Percentiles rank a stretch among this genome's conserved stretches.
These are phyloP conservation scores for Saccharomycopsis hybrid DNA, from an alignment of 1,139 yeast genomes.

Conservation along the genomic window DNA sequence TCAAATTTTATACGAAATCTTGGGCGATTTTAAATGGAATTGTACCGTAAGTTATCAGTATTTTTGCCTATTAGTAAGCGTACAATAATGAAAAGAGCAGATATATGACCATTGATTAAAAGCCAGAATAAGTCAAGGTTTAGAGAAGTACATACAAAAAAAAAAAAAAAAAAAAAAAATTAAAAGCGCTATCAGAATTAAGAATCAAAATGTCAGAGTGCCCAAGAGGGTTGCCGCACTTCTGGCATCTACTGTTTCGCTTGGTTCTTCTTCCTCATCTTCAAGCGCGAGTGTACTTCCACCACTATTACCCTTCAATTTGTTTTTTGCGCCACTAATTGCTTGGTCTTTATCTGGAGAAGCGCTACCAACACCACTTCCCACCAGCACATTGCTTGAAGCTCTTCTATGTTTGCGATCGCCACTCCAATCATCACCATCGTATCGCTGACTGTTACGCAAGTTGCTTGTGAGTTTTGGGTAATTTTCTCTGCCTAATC, in stretches of 20 bases:
- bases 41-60: too few relatives aligned
- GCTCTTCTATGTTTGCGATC: conserved; percentile 36
- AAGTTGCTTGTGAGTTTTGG: conserved; percentile 31
- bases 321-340: conserved; percentile 18
- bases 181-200: too few relatives aligned
- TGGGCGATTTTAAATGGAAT: too few relatives aligned
- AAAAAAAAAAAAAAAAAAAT: too few relatives aligned
- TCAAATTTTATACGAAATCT: too few relatives aligned
- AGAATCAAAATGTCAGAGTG: conserved; percentile 55
- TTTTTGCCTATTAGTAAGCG: too few relatives aligned
- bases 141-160: too few relatives aligned
- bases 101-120: too few relatives aligned
- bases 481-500: conserved; percentile 71
- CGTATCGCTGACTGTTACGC: conserved; percentile 41
- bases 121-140: too few relatives aligned
- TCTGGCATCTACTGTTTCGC: conserved; percentile 58
- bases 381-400: conserved; percentile 20
- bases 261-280: conserved; percentile 32
- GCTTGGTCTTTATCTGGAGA: conserved; percentile 12
- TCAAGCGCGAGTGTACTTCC: conserved; percentile 21
- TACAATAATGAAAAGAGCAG: too few relatives aligned
- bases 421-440: conserved; percentile 59
- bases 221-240: conserved; percentile 79
- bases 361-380: neutral
- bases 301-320: conserved; percentile 14